Evolutionary conservation across 2,329 filamentous ascomycete genomes (phyloP).

Genomic region (Botrytis medusae): DNA sequence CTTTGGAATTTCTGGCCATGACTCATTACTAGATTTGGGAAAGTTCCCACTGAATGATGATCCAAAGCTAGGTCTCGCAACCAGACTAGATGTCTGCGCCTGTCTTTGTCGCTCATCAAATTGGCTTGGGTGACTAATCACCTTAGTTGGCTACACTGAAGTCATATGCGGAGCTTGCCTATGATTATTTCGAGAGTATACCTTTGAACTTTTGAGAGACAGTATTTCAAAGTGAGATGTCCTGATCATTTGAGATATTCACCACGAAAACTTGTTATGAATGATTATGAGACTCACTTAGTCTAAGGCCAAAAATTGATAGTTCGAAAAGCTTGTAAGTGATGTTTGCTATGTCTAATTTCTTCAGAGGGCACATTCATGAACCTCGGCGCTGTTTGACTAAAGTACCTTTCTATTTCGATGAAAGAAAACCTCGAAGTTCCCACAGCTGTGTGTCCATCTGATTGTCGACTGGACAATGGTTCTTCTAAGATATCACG

Average conservation of each 20-base stretch:
- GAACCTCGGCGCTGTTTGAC: not conserved
- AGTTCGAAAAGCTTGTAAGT: not conserved
- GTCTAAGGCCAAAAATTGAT: not conserved
- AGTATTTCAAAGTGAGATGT: not conserved
- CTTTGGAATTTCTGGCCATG: not conserved
- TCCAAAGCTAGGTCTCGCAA: not conserved
- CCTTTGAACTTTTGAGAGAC: not conserved
- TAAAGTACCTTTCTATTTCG: not conserved
- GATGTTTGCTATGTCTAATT: not conserved
- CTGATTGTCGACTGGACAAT: not conserved
- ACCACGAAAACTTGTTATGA: not conserved
- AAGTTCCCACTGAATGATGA: not conserved
- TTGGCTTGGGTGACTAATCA: not conserved
- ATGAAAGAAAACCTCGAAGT: not conserved
- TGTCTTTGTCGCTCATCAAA: not conserved
- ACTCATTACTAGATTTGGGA: not conserved
- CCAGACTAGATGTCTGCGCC: not conserved
- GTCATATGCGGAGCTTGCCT: not conserved
- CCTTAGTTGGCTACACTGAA: not conserved
- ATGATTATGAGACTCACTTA: not conserved
- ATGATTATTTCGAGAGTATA: not conserved
- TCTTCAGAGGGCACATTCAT: not conserved
- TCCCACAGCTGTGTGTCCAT: not conserved
- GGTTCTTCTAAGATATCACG: not conserved
- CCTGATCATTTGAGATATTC: not conserved